phyloP scores from a whole-genome alignment of 2,329 filamentous ascomycete genomes.

The Tolypocladium ovalisporum region DNA sequence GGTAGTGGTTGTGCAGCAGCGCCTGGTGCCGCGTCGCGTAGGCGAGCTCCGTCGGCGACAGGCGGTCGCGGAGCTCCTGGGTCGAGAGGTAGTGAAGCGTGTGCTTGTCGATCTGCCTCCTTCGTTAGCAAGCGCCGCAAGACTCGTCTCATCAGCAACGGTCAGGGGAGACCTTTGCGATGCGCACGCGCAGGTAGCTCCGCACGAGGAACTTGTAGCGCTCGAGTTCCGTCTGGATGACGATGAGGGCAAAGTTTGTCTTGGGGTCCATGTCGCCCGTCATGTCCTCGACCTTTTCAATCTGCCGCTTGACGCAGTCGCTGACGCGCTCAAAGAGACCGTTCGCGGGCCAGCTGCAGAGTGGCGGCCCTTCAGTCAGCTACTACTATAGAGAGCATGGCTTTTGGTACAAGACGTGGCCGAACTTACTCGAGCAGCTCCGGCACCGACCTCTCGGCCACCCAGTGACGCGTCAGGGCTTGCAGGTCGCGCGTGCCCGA shows the following conservation, averaged over 20 bases:
- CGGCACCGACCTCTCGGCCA: slow-evolving; percentile 80
- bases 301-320: slow-evolving; percentile 57
- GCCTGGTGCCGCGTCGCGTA: slow-evolving; percentile 82
- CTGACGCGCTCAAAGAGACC: slow-evolving; percentile 75
- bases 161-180: slow-evolving; percentile 60
- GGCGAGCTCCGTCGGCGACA: slow-evolving; percentile 66
- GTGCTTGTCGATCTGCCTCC: slow-evolving; percentile 58
- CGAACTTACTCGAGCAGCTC: slow-evolving; percentile 67
- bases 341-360: slow-evolving; percentile 54
- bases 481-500: slow-evolving; percentile 67
- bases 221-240: slow-evolving; percentile 93
- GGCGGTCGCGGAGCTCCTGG: slow-evolving; percentile 41
- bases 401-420: not conserved
- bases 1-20: slow-evolving; percentile 75
- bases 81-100: slow-evolving; percentile 61
- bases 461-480: slow-evolving; percentile 81
- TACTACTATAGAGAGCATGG: no score
- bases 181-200: slow-evolving; percentile 70
- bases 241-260: slow-evolving; percentile 85
- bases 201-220: slow-evolving; percentile 86
- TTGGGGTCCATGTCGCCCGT: slow-evolving; percentile 81
- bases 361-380: not conserved
- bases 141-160: not conserved
- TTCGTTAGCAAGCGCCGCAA: not conserved
- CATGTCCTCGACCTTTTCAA: slow-evolving; percentile 62